A percentile compares a stretch with the other conserved stretches of the same genome.
Evolutionary conservation across 371 early-diverging fungal genomes (phyloP).

Genomic region (Rhizopus stolonifer): DNA sequence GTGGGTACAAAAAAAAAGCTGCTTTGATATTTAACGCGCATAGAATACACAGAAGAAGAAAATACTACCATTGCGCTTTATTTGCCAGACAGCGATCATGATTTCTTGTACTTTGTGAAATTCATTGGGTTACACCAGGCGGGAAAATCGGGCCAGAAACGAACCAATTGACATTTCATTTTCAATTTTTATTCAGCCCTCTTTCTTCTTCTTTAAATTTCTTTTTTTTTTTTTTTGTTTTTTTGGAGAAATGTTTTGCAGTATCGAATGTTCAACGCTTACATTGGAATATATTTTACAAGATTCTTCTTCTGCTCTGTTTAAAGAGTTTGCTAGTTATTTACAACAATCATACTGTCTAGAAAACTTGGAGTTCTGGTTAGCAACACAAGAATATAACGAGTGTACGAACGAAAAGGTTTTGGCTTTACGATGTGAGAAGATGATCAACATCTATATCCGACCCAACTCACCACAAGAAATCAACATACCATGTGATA

Average conservation of each 20-base stretch:
- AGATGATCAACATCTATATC: constrained; percentile 33
- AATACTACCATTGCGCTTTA: no score
- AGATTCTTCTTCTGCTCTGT: constrained; percentile 25
- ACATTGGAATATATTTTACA: constrained; percentile 39
- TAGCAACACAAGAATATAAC: constrained; percentile 38
- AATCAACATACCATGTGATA: constrained; percentile 53
- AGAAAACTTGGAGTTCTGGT: constrained; percentile 49
- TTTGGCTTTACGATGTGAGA: constrained; percentile 15
- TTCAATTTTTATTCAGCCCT: constrained; percentile 1
- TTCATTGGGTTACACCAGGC: background rate
- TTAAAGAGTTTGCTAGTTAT: constrained; percentile 39
- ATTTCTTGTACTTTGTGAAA: no score
- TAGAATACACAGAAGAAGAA: no score
- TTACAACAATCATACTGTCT: constrained; percentile 41
- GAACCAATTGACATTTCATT: constrained; percentile 1
- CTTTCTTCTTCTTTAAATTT: constrained; percentile 1
- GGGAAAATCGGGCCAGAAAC: background rate
- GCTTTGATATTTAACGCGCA: no score
- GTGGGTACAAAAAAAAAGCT: no score
- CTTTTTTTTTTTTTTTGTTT: constrained; percentile 5
- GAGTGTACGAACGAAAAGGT: constrained; percentile 12
- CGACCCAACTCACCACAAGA: constrained; percentile 47
- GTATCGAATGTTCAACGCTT: constrained; percentile 14
- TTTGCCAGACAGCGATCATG: no score
- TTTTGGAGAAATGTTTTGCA: constrained; percentile 9